Conservation (phyloP, 2,329 filamentous ascomycete species). For the Cercospora sesami region DNA sequence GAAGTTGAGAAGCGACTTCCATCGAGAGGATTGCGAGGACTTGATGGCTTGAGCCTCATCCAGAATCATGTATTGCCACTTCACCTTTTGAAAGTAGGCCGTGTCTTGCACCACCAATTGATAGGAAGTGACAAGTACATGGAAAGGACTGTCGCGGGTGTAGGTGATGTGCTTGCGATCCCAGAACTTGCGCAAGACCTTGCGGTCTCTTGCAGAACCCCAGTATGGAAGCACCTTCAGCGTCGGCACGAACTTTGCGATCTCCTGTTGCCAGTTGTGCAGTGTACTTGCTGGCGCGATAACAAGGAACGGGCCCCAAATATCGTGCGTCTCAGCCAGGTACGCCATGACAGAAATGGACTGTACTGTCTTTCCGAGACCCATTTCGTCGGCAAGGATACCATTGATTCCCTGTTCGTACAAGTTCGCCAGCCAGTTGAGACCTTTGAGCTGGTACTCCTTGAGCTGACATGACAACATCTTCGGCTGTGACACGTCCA, state of each 20-base stretch:
- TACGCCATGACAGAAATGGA: slow-evolving; percentile 99
- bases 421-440: slow-evolving; percentile 98
- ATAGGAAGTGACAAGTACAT: slow-evolving; percentile 95
- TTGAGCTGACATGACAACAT: slow-evolving; percentile 92
- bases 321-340: slow-evolving; percentile 92
- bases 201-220: slow-evolving; percentile 91
- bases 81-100: slow-evolving; percentile 97
- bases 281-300: slow-evolving; percentile 94
- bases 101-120: slow-evolving; percentile 95
- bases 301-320: slow-evolving; percentile 96
- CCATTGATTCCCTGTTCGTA: slow-evolving; percentile 99
- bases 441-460: slow-evolving; percentile 97
- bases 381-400: slow-evolving; percentile 98
- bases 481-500: slow-evolving; percentile 91
- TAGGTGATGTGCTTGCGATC: slow-evolving; percentile 97
- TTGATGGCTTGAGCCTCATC: slow-evolving; percentile 99
- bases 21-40: slow-evolving; percentile 91
- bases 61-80: slow-evolving; percentile 99
- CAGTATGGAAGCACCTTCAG: slow-evolving; percentile 97
- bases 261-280: slow-evolving; percentile 99
- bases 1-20: slow-evolving; percentile 93
- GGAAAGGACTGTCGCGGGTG: slow-evolving; percentile 87
- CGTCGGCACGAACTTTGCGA: slow-evolving; percentile 87
- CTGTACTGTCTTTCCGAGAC: slow-evolving; percentile 97
- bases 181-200: slow-evolving; percentile 98